Conservation (phyloP, 2,329 filamentous ascomycete genomes). For the Pseudocercospora eumusae region DNA sequence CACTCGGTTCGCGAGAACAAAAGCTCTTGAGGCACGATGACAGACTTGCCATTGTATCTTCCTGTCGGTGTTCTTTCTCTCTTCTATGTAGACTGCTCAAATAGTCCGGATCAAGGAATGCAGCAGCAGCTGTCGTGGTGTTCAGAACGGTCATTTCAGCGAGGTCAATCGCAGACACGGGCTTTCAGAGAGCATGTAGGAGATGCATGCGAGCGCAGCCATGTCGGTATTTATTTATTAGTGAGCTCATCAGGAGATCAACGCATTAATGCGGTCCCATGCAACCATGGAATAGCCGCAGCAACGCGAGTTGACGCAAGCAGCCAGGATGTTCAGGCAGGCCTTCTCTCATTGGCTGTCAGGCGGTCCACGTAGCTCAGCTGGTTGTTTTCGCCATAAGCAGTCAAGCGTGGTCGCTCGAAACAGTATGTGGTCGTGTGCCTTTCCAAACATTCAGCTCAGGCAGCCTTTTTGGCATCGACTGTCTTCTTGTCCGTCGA, state of each 20-base stretch:
- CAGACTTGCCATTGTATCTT: constrained; percentile 8
- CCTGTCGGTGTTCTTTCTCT: constrained; percentile 1
- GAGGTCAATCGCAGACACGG: neutral
- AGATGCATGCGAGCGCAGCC: neutral
- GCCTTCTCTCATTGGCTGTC: neutral
- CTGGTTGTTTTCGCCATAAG: constrained; percentile 8
- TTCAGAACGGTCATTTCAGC: constrained; percentile 3
- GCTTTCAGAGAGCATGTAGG: neutral
- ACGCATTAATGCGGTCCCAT: neutral
- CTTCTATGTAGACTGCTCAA: constrained; percentile 5
- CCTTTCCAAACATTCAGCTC: neutral
- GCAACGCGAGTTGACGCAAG: neutral
- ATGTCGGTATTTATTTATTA: neutral
- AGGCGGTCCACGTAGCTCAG: neutral
- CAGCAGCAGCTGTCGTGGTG: neutral
- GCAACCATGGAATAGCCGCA: neutral
- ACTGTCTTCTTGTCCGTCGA: constrained; percentile 26
- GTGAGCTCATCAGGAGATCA: neutral
- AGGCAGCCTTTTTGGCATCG: constrained; percentile 27
- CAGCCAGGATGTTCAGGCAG: neutral
- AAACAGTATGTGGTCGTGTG: constrained; percentile 18
- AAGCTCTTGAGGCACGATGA: neutral
- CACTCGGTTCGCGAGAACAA: neutral
- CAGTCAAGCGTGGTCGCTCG: neutral
- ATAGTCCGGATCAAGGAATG: neutral